Evolutionary conservation across 1,284 basidiomycete species (phyloP), one percentile per base, ranked within the genome.

Genomic region (Apiotrichum veenhuisii): DNA sequence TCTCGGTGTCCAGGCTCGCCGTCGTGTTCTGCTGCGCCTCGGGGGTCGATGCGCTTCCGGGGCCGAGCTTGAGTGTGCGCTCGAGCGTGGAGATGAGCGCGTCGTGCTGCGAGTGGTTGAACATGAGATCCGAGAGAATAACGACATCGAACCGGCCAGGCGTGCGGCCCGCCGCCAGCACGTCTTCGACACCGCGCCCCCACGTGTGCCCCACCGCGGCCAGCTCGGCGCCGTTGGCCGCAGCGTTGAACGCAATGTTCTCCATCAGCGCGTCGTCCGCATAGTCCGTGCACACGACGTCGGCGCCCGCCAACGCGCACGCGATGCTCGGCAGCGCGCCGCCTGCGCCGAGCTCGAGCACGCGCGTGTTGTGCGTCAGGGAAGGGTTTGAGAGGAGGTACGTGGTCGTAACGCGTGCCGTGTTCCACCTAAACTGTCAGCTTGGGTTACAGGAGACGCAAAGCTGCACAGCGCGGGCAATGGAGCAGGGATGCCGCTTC

Each of bases 341-440:
- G 0, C 92, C 95, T 0, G 95, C 95, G 1, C 95, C 95, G 0
- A 98, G 84, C 73, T 98, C 95, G 2, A 98, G 79, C 0, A 97
- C 85, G 27, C 73, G 77, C 54, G 77, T 78, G 17, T 69, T 76
- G 10, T 64, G 53, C 9, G 77, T 71, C 3, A 80, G 54, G 9
- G 27, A 4, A 1, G 64, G 62, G 53, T 71, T 66, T 5, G 55
- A 46, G 17, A 91, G 86, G 2, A 94, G 79, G 71, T 85, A 91
- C 0, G 84, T 82, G 2, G 90, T 87, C 51, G 91, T 82, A 0
- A 85, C 82, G 17, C 85, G 80, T 1, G 89, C 85, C 1, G 91
- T 89, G 68, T 94, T 93, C 89, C 91, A 93, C 58, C 90, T 91
- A 55, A n/a, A 38, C 22, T 14, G 46, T 46, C 27, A 37, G 48